Evolutionary conservation across 2,329 filamentous ascomycete genomes (phyloP), one percentile per base, ranked within the genome.

Genomic region (Didymella pinodella): DNA sequence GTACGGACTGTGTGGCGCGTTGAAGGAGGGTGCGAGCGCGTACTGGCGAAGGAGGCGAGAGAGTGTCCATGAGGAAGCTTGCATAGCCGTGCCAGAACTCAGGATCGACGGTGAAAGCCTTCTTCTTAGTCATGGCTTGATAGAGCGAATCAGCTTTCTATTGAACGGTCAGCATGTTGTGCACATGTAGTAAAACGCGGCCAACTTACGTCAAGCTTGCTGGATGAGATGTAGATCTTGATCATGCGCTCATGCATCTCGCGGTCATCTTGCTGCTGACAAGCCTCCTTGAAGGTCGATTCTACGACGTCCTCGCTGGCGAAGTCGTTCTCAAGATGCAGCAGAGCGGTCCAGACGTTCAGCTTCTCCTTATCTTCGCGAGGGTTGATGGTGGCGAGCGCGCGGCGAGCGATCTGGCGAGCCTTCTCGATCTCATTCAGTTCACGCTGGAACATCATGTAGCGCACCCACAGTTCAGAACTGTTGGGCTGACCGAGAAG

Each of bases 401-500:
- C 95, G 61, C 95, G 90, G 79, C 97, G 91, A 2, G 92, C 93
- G 59, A 97, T 90, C 65, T 94, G 90, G 48, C 94, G 88, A 12
- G 95, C 93, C 78, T 93, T 95, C 61, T 89, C 87, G 20, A 96
- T 84, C 78, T 99, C 95, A 73, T 92, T 92, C 51, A 96, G 86
- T 74, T 96, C 90, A 77, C 97, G 89, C 79, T 98, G 92, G 85
- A 96, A 96, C n/a, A 93, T 93, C 92, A 99, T 98, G 80, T 99
- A 99, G 65, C 92, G 87, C 54, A 97, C 91, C 95, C 95, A 99
- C 28, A 98, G 85, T 62, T 90, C 84, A 0, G 94, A 96, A n/a
- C 91, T 94, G 79, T 98, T 93, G 2, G 95, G 93, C 75, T 96
- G 91, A 55, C 93, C 92, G 22, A 99, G 86, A 41, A 99, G 86